Conservation (phyloP, 2,329 filamentous ascomycete genomes). For the Exophiala alcalophila region DNA sequence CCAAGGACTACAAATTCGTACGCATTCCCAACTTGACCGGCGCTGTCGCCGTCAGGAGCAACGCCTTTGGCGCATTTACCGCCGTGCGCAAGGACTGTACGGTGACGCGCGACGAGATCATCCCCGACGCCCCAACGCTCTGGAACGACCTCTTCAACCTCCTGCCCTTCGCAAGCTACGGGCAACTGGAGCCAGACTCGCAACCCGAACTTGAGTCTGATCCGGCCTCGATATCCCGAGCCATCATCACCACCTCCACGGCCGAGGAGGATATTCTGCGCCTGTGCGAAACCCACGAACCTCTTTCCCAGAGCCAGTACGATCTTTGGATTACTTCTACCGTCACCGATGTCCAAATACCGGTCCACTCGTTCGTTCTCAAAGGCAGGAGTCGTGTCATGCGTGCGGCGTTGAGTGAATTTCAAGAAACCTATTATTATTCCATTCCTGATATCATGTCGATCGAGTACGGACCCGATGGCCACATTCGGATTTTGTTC, state of each 20-base stretch:
- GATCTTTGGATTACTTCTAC: slow-evolving; percentile 52
- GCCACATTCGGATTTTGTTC: slow-evolving; percentile 62
- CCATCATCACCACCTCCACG: slow-evolving; percentile 44
- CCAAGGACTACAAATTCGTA: slow-evolving; percentile 93
- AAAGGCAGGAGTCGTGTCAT: slow-evolving; percentile 69
- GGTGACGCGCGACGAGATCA: slow-evolving; percentile 70
- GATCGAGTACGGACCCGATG: slow-evolving; percentile 52
- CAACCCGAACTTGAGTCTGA: slow-evolving; percentile 35
- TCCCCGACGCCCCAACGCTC: slow-evolving; percentile 63
- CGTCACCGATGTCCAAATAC: slow-evolving; percentile 67
- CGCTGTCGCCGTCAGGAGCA: slow-evolving; percentile 79
- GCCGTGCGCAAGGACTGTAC: slow-evolving; percentile 81
- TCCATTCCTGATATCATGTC: slow-evolving; percentile 60
- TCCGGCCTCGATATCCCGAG: slow-evolving; percentile 38
- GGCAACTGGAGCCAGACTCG: slow-evolving; percentile 45
- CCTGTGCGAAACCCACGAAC: slow-evolving; percentile 31
- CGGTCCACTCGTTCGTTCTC: slow-evolving; percentile 79
- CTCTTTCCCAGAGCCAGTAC: slow-evolving; percentile 30
- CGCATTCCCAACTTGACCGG: slow-evolving; percentile 84
- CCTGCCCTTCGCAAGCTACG: slow-evolving; percentile 64
- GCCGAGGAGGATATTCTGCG: slow-evolving; percentile 43
- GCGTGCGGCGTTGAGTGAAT: slow-evolving; percentile 58
- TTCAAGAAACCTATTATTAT: slow-evolving; percentile 54
- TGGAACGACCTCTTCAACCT: slow-evolving; percentile 72
- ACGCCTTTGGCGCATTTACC: slow-evolving; percentile 84